These are phyloP conservation scores for Trichoderma breve DNA, from an alignment of 2,329 filamentous ascomycete species.

Conservation along the genomic window DNA sequence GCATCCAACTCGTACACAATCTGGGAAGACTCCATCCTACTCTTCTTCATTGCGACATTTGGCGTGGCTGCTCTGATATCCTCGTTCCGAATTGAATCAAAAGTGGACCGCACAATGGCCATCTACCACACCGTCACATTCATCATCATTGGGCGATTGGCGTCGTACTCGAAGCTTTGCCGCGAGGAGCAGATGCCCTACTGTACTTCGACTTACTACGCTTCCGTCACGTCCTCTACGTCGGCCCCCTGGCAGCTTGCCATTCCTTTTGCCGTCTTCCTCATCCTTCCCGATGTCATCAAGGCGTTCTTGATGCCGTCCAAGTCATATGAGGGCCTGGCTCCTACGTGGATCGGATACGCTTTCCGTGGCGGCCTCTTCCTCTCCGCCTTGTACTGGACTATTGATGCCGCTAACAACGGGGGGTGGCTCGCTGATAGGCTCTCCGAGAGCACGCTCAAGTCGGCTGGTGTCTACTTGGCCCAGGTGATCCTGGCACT, in stretches of 20 bases:
- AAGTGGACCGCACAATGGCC: slow-evolving; percentile 69
- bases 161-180: slow-evolving; percentile 87
- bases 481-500: slow-evolving; percentile 79
- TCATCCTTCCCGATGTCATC: slow-evolving; percentile 71
- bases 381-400: slow-evolving; percentile 80
- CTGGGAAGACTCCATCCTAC: slow-evolving; percentile 93
- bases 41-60: slow-evolving; percentile 89
- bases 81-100: slow-evolving; percentile 68
- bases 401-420: slow-evolving; percentile 84
- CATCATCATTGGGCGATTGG: slow-evolving; percentile 71
- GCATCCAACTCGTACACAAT: slow-evolving; percentile 98
- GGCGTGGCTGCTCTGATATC: slow-evolving; percentile 71
- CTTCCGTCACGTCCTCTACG: slow-evolving; percentile 85
- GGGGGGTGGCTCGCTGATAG: slow-evolving; percentile 67
- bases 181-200: slow-evolving; percentile 98
- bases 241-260: slow-evolving; percentile 85
- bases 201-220: slow-evolving; percentile 93
- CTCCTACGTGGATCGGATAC: slow-evolving; percentile 78
- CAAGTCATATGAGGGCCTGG: slow-evolving; percentile 82
- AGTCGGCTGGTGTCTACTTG: slow-evolving; percentile 70
- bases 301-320: slow-evolving; percentile 79
- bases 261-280: slow-evolving; percentile 72
- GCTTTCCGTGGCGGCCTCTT: slow-evolving; percentile 74
- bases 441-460: slow-evolving; percentile 60
- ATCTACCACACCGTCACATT: slow-evolving; percentile 85